phyloP scores from a whole-genome alignment of 495 filamentous ascomycete genomes.

The Penicillium flavigenum region DNA sequence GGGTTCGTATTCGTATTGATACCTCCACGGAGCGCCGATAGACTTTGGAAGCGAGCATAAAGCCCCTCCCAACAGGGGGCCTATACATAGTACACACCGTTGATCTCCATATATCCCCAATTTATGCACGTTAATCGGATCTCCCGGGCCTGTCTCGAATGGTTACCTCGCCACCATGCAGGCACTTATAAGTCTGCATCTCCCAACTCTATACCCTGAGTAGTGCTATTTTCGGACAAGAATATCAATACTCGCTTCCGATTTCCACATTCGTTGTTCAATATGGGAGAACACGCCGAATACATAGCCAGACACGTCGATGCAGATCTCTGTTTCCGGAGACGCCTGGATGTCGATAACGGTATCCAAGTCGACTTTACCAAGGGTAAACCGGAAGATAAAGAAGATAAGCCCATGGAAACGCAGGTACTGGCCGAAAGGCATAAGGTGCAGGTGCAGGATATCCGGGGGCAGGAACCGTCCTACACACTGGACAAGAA shows the following conservation, averaged over 20 bases:
- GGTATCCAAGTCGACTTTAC: slow-evolving; percentile 4
- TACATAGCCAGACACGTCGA: slow-evolving; percentile 3
- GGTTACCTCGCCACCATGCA: neutral
- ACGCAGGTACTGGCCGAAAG: slow-evolving; percentile 1
- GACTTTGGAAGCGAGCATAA: neutral
- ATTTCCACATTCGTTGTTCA: neutral
- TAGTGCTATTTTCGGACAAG: neutral
- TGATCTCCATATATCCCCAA: neutral
- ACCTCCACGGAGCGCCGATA: neutral
- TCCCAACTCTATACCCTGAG: neutral
- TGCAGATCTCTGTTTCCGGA: slow-evolving; percentile 12
- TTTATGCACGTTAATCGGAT: slow-evolving; percentile 6
- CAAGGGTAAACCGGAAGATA: neutral
- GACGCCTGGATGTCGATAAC: neutral
- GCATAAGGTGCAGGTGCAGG: slow-evolving; percentile 10
- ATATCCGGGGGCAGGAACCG: slow-evolving; percentile 16
- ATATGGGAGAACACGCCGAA: neutral
- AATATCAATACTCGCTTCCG: neutral
- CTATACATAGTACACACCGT: neutral
- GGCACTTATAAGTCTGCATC: neutral
- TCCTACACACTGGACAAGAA: slow-evolving; percentile 11
- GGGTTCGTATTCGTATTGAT: slow-evolving; percentile 13
- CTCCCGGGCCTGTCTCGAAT: neutral
- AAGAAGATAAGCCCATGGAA: slow-evolving; percentile 1
- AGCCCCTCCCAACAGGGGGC: too few species aligned